Conservation (phyloP, 768 basidiomycete genomes). For the Calocybe indica region DNA sequence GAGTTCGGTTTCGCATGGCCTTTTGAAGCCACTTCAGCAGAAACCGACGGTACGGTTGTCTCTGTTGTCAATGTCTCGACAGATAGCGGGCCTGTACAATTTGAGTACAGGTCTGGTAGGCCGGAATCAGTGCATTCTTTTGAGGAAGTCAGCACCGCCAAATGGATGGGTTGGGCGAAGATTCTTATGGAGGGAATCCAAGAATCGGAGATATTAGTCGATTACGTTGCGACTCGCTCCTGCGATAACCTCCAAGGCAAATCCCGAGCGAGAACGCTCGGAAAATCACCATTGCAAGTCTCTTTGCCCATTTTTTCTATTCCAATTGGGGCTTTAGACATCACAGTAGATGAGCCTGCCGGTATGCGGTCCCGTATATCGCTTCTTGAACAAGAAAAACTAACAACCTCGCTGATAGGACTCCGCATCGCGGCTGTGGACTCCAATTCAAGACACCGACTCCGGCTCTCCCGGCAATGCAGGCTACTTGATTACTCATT, state of each 20-base stretch:
- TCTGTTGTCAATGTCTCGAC: constrained; percentile 55
- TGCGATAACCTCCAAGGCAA: constrained; percentile 12
- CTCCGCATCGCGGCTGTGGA: constrained; percentile 35
- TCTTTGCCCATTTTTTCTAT: constrained; percentile 68
- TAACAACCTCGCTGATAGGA: constrained; percentile 21
- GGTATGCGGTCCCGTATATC: constrained; percentile 33
- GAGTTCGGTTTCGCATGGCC: constrained; percentile 66
- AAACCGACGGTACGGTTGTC: constrained; percentile 24
- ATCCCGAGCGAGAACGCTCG: constrained; percentile 30
- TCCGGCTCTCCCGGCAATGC: constrained; percentile 30
- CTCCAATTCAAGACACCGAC: constrained; percentile 55
- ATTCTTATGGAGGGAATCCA: constrained; percentile 47
- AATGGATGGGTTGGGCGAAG: constrained; percentile 64
- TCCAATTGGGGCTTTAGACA: constrained; percentile 63
- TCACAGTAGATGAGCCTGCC: constrained; percentile 43
- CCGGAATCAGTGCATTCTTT: constrained; percentile 21
- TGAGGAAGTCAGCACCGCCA: constrained; percentile 47
- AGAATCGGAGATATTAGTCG: constrained; percentile 49
- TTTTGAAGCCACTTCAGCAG: constrained; percentile 12
- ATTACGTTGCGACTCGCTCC: constrained; percentile 53
- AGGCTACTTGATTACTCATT: constrained; percentile 52
- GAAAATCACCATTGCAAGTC: constrained; percentile 32
- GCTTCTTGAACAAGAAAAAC: constrained; percentile 3
- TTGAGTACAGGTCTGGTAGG: constrained; percentile 34
- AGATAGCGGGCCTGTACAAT: constrained; percentile 59